phyloP scores from a whole-genome alignment of 2,329 filamentous ascomycete species.

The Aspergillus cejpii region DNA sequence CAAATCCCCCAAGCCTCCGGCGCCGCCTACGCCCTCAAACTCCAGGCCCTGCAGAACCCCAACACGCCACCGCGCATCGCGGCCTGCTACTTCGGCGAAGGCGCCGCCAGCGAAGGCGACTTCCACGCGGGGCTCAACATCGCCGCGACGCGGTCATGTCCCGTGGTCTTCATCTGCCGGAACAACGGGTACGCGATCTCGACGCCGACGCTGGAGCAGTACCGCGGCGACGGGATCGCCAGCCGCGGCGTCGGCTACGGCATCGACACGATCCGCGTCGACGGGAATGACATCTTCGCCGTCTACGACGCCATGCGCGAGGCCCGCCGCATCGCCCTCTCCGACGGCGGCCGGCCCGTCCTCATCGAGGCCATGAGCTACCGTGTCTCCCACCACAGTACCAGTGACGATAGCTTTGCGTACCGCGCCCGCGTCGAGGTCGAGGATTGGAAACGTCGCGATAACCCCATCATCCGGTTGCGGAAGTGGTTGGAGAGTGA shows the following conservation, averaged over 20 bases:
- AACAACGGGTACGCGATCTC: conserved; percentile 92
- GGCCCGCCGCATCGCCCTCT: conserved; percentile 70
- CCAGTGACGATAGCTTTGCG: conserved; percentile 91
- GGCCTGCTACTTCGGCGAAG: conserved; percentile 84
- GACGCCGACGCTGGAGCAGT: conserved; percentile 83
- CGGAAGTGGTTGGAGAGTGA: conserved; percentile 86
- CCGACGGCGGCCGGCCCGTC: conserved; percentile 73
- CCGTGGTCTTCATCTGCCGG: conserved; percentile 81
- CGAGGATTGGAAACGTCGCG: conserved; percentile 84
- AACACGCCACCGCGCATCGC: conserved; percentile 62
- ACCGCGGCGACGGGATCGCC: conserved; percentile 84
- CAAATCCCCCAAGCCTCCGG: conserved; percentile 85
- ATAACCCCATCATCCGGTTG: conserved; percentile 78
- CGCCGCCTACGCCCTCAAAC: conserved; percentile 78
- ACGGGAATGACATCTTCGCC: conserved; percentile 91
- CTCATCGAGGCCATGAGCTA: conserved; percentile 96
- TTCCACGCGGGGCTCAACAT: conserved; percentile 90
- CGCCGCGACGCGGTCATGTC: conserved; percentile 79
- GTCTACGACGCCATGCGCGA: conserved; percentile 71
- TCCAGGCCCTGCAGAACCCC: conserved; percentile 68
- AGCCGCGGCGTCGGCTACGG: conserved; percentile 81
- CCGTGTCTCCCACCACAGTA: conserved; percentile 95
- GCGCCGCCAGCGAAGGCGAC: conserved; percentile 82
- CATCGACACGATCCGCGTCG: conserved; percentile 86
- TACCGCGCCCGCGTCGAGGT: conserved; percentile 92